Evolutionary conservation across 306 rosid genomes (phyloP).

Genomic region (Vachellia collinsii): DNA sequence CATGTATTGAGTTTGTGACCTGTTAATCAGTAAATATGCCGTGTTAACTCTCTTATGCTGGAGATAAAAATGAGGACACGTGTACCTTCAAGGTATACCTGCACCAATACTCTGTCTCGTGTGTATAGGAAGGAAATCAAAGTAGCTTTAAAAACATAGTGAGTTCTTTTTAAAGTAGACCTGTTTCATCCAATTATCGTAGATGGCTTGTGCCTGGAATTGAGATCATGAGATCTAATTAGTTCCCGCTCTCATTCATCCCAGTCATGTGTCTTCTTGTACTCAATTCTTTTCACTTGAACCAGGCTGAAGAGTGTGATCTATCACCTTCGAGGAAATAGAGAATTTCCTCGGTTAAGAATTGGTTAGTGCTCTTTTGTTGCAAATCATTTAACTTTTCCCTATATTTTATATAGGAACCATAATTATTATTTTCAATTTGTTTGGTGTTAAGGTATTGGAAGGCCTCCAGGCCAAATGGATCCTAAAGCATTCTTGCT

Average conservation of each 20-base stretch:
- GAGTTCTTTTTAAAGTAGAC: neutral
- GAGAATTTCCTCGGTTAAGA: slow-evolving; percentile 82
- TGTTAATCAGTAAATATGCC: slow-evolving; percentile 6
- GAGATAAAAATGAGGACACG: neutral
- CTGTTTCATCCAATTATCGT: slow-evolving; percentile 6
- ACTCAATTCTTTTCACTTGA: slow-evolving; percentile 37
- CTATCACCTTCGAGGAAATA: slow-evolving; percentile 75
- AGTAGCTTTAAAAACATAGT: slow-evolving; percentile 5
- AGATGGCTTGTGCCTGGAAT: slow-evolving; percentile 11
- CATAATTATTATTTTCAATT: slow-evolving; percentile 22
- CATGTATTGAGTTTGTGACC: neutral
- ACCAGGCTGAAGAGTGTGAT: slow-evolving; percentile 86
- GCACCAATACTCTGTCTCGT: slow-evolving; percentile 19
- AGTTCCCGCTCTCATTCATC: slow-evolving; percentile 27
- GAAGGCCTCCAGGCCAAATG: slow-evolving; percentile 97
- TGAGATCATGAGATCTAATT: slow-evolving; percentile 35
- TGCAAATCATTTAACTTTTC: slow-evolving; percentile 2
- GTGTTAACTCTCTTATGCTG: slow-evolving; percentile 26
- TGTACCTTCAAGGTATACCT: slow-evolving; percentile 3
- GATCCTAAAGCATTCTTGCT: slow-evolving; percentile 98
- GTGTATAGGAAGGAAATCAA: slow-evolving; percentile 25
- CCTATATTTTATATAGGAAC: neutral
- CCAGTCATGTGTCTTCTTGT: slow-evolving; percentile 25
- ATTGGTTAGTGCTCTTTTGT: slow-evolving; percentile 61
- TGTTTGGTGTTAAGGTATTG: slow-evolving; percentile 62